A percentile compares a stretch with the other conserved stretches of the same genome.
phyloP scores from a whole-genome alignment of 192 early-diverging fungal species.

The Chytriomyces confervae region DNA sequence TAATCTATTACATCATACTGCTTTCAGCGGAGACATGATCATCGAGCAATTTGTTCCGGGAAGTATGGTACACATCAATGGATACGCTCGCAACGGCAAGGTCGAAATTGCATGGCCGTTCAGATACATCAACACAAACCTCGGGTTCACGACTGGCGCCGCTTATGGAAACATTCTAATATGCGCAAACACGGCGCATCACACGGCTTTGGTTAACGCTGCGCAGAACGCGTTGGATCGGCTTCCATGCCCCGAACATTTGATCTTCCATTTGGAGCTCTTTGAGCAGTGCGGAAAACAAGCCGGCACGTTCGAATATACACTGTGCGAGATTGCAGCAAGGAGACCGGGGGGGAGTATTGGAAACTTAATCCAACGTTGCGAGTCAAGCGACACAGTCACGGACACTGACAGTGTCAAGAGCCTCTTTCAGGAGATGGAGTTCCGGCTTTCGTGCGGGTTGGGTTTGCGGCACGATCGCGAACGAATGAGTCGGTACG shows the following conservation, averaged over 20 bases:
- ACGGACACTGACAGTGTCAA: not conserved
- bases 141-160: conserved; percentile 48
- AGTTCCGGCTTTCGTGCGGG: conserved; percentile 42
- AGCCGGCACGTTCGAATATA: conserved; percentile 6
- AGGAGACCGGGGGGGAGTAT: conserved; percentile 50
- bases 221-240: conserved; percentile 36
- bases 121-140: conserved; percentile 48
- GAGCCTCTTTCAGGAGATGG: conserved; percentile 42
- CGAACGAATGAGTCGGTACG: not conserved
- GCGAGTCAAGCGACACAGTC: conserved; percentile 23
- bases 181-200: conserved; percentile 27
- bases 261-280: conserved; percentile 55
- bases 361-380: conserved; percentile 37
- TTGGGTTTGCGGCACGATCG: conserved; percentile 36
- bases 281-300: conserved; percentile 35
- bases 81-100: conserved; percentile 41
- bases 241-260: conserved; percentile 35
- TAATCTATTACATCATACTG: not conserved
- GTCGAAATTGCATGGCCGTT: conserved; percentile 51
- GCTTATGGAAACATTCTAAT: conserved; percentile 58
- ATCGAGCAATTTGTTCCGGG: conserved; percentile 44
- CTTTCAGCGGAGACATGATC: conserved; percentile 43
- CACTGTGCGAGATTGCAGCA: conserved; percentile 57
- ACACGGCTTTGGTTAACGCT: conserved; percentile 29
- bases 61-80: conserved; percentile 55